Evolutionary conservation across 2,329 filamentous ascomycete genomes (phyloP).

Genomic region (Chrysosporium keratinophilum): DNA sequence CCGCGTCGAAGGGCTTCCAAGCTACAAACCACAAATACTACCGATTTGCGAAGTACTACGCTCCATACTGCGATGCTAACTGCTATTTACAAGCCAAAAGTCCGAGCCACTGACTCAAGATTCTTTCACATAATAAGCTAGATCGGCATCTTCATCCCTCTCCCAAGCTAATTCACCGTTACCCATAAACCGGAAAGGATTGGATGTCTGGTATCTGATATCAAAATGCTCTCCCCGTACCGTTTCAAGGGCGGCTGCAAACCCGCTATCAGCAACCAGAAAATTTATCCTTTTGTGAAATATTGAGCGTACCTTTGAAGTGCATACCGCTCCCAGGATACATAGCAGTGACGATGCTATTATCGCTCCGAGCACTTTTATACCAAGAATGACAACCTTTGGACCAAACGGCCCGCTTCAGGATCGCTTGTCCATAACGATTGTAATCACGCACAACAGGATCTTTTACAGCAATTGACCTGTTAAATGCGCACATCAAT

Average conservation of each 20-base stretch:
- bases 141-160: neutral
- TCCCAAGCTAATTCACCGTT: slow-evolving; percentile 17
- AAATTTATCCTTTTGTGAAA: neutral
- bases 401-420: slow-evolving; percentile 12
- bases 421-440: slow-evolving; percentile 1
- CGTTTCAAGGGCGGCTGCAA: slow-evolving; percentile 8
- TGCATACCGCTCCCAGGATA: slow-evolving; percentile 21
- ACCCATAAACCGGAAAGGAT: slow-evolving; percentile 18
- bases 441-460: slow-evolving; percentile 3
- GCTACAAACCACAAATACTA: no score
- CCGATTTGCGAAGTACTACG: neutral
- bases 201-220: slow-evolving; percentile 17
- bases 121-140: slow-evolving; percentile 7
- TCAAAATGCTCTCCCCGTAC: slow-evolving; percentile 18
- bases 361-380: slow-evolving; percentile 13
- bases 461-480: slow-evolving; percentile 11
- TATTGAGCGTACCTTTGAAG: slow-evolving; percentile 5
- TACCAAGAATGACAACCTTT: slow-evolving; percentile 16
- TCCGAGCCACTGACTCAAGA: neutral
- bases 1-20: no score
- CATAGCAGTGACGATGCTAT: slow-evolving; percentile 16
- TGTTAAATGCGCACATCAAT: neutral
- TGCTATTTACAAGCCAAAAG: neutral
- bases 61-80: neutral
- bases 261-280: neutral